These are phyloP conservation scores for Arthrobotrys iridis DNA, from an alignment of 2,329 filamentous ascomycete species.

Conservation along the genomic window DNA sequence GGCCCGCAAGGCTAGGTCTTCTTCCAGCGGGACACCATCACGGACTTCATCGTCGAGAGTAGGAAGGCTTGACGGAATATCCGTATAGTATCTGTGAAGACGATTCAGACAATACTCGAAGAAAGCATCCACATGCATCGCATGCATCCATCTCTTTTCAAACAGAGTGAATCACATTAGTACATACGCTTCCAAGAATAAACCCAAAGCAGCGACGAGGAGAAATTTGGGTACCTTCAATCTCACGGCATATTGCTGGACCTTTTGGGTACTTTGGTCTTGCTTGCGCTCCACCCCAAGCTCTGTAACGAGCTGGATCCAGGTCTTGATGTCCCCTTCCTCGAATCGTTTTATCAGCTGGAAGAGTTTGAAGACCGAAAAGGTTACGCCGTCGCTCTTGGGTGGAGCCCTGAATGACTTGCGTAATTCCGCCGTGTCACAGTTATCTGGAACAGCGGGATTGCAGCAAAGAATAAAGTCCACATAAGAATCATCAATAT, in stretches of 20 bases:
- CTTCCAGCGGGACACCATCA: conserved; percentile 84
- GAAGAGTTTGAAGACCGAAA: conserved; percentile 80
- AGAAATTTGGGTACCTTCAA: conserved; percentile 73
- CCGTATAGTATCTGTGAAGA: conserved; percentile 79
- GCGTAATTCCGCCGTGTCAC: conserved; percentile 75
- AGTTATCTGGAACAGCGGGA: conserved; percentile 76
- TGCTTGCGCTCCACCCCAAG: conserved; percentile 87
- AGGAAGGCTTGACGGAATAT: conserved; percentile 68
- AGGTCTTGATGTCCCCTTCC: conserved; percentile 86
- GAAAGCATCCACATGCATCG: conserved; percentile 93
- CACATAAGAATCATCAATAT: conserved; percentile 83
- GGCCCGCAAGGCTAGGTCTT: conserved; percentile 86
- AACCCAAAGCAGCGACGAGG: neutral
- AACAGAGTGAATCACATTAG: conserved; percentile 38
- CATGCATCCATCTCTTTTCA: conserved; percentile 88
- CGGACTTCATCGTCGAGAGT: conserved; percentile 70
- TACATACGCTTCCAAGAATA: conserved; percentile 15
- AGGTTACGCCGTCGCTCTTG: conserved; percentile 86
- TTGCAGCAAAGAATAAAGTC: conserved; percentile 91
- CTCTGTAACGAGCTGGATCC: conserved; percentile 85
- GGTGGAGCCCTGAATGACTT: conserved; percentile 82
- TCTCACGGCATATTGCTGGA: conserved; percentile 92
- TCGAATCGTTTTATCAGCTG: conserved; percentile 82
- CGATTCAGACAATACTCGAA: conserved; percentile 88
- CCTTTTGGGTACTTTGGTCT: conserved; percentile 89